Evolutionary conservation across 306 rosid species (phyloP), one percentile per base, ranked within the genome.

Genomic region (Pterocarpus santalinus): DNA sequence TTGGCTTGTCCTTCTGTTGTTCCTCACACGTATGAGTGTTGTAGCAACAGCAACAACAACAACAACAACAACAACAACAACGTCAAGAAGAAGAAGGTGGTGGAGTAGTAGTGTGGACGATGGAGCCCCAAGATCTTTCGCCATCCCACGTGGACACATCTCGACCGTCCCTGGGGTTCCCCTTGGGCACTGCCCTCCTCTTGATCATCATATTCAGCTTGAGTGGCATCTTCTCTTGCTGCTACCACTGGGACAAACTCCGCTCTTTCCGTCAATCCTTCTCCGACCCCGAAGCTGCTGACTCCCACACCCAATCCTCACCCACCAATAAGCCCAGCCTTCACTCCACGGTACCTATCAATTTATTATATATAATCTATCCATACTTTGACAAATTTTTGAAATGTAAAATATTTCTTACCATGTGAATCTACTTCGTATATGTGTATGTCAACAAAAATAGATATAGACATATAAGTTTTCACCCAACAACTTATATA

Each of bases 191-290:
- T 0, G 98, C 97, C 8, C 96, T 95, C 1, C 98, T 95, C 76
- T 63, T 95, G 32, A 73, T 95, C 85, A 74, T 93, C 85, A 87
- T 95, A 82, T 91, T 95, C 96, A 88, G 89, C 93, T 66, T 95
- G 69, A 95, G 99, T 67, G 99, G 99, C 34, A 85, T 95, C 88
- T 93, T 95, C 92, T 93, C 99, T 5, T 95, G 98, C 82, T 95
- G 97, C 83, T 95, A 95, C 84, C 99, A 95, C 81, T 93, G 99
- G 98, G 99, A 95, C 78, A 95, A 91, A 76, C 82, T 93, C 88
- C 87, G 97, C 47, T 88, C 98, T 2, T 80, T 95, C 82, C 96
- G 88, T 5, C 87, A 76, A 17, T 14, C 99, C 32, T 35, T 81
- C 77, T 68, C 61, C 28, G 61, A 70, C 8, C 82, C 47, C 41